Evolutionary conservation across 108 stramenopile species (phyloP).

Genomic region (Skeletonema tropicum): DNA sequence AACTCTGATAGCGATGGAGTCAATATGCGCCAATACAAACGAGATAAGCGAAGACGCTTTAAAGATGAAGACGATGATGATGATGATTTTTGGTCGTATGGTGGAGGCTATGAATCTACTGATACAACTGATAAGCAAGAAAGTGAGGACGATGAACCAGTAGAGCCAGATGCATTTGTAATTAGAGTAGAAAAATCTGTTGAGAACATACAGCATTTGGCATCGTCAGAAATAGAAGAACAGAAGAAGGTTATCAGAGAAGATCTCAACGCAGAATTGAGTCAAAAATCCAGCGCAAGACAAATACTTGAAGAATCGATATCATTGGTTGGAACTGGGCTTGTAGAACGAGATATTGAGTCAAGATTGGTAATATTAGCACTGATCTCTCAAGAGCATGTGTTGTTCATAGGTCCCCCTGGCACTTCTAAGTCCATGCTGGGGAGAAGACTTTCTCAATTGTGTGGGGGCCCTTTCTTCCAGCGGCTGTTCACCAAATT

Average conservation of each 20-base stretch:
- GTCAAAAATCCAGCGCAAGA: constrained; percentile 23
- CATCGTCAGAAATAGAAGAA: constrained; percentile 5
- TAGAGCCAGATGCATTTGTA: constrained; percentile 16
- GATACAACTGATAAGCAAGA: not conserved
- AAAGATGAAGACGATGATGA: constrained; percentile 41
- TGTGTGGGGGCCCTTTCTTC: constrained; percentile 75
- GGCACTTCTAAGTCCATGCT: constrained; percentile 61
- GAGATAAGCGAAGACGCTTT: constrained; percentile 28
- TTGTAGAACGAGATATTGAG: constrained; percentile 75
- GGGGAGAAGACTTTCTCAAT: constrained; percentile 57
- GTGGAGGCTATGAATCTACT: not conserved
- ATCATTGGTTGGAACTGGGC: constrained; percentile 49
- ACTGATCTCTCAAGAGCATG: constrained; percentile 70
- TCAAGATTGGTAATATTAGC: constrained; percentile 67
- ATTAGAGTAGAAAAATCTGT: constrained; percentile 36
- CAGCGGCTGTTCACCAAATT: constrained; percentile 75
- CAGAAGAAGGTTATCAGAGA: constrained; percentile 1
- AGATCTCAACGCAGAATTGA: constrained; percentile 27
- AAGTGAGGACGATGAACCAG: not conserved
- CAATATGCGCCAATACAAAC: not conserved
- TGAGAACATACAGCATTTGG: constrained; percentile 16
- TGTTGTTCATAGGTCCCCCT: constrained; percentile 62
- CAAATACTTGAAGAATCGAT: constrained; percentile 50
- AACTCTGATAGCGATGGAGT: constrained; percentile 7
- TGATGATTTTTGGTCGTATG: constrained; percentile 36